These are phyloP conservation scores for Lactarius akahatsu DNA, from an alignment of 768 basidiomycete species.

Conservation along the genomic window DNA sequence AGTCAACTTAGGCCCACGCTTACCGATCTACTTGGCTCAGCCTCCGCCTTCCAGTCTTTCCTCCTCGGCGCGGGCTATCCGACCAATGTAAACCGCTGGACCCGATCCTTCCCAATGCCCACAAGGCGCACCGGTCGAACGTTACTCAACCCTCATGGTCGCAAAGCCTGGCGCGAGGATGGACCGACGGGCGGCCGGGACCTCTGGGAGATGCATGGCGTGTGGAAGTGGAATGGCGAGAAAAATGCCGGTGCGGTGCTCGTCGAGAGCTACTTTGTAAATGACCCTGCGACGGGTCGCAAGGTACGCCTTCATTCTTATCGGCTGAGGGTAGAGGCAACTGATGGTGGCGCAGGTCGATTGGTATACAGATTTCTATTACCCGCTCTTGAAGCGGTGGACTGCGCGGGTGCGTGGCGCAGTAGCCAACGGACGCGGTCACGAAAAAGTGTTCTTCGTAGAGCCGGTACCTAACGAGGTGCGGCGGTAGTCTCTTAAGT, in stretches of 20 bases:
- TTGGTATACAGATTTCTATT: constrained; percentile 87
- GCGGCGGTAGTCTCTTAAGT: neutral
- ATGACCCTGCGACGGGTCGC: constrained; percentile 60
- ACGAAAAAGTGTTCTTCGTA: constrained; percentile 65
- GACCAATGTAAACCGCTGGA: constrained; percentile 74
- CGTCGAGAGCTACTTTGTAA: constrained; percentile 80
- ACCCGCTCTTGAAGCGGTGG: constrained; percentile 73
- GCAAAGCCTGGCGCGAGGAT: constrained; percentile 67
- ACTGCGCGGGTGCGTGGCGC: constrained; percentile 53
- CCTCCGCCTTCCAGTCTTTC: constrained; percentile 86
- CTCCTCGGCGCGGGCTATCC: constrained; percentile 89
- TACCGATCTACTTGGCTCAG: constrained; percentile 37
- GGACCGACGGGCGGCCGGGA: constrained; percentile 74
- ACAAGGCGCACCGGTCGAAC: constrained; percentile 60
- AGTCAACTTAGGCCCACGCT: neutral
- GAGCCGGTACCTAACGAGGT: constrained; percentile 96
- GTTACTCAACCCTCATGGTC: constrained; percentile 58
- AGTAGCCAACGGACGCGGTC: constrained; percentile 35
- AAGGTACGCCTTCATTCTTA: constrained; percentile 45
- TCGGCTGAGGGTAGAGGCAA: too few relatives aligned
- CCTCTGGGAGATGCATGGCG: constrained; percentile 88
- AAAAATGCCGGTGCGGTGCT: constrained; percentile 71
- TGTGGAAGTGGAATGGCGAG: constrained; percentile 83
- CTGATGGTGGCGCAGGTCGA: constrained; percentile 51
- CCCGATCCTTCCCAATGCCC: constrained; percentile 86